Conservation (phyloP, 1,284 basidiomycete genomes). For the Ceratobasidium sp. region DNA sequence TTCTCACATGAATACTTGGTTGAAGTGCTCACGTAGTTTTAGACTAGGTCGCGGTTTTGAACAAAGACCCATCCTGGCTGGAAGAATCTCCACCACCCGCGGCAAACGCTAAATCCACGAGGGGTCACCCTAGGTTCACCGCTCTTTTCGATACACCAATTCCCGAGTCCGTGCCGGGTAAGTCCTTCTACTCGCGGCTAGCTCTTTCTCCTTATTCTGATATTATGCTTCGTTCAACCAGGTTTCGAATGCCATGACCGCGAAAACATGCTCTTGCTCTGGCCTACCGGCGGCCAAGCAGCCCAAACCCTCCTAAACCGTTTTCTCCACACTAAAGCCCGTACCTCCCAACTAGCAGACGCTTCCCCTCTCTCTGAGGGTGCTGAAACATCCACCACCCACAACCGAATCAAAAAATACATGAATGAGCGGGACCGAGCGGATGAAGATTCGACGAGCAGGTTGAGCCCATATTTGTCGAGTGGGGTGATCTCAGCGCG, state of each 20-base stretch:
- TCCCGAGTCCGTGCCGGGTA: constrained; percentile 67
- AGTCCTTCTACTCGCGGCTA: too few relatives aligned
- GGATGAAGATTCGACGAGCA: constrained; percentile 80
- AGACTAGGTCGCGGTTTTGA: constrained; percentile 60
- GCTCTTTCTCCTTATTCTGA: too few relatives aligned
- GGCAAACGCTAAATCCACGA: constrained; percentile 66
- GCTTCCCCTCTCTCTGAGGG: constrained; percentile 67
- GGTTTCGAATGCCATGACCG: constrained; percentile 67
- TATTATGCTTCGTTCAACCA: constrained; percentile 40
- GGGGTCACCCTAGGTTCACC: constrained; percentile 61
- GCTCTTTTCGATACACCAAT: constrained; percentile 67
- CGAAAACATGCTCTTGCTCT: constrained; percentile 71
- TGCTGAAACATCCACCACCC: constrained; percentile 63
- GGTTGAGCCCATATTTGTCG: constrained; percentile 85
- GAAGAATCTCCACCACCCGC: constrained; percentile 65
- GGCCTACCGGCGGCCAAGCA: constrained; percentile 80
- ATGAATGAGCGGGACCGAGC: constrained; percentile 73
- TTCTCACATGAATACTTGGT: neutral
- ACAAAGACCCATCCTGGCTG: constrained; percentile 65
- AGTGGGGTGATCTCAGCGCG: constrained; percentile 85
- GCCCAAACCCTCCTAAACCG: constrained; percentile 76
- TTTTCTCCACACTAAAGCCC: constrained; percentile 78
- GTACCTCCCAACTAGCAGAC: constrained; percentile 68
- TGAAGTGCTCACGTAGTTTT: neutral
- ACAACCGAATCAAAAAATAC: constrained; percentile 75